phyloP scores from a whole-genome alignment of 2,329 filamentous ascomycete genomes.

The Calonectria pseudoturangicola region DNA sequence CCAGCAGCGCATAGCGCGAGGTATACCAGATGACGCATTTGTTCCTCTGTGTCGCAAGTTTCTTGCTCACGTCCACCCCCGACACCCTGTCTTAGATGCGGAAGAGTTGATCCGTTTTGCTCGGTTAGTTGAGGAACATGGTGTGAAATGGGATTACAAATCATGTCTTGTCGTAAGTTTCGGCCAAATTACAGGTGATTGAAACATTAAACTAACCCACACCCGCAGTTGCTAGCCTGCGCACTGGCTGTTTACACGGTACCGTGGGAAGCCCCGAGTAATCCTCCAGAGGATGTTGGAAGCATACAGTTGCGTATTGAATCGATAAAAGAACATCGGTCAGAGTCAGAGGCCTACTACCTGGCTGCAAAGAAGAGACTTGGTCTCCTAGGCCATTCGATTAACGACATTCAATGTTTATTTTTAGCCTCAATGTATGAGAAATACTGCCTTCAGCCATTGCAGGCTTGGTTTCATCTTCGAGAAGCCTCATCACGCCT shows the following conservation, averaged over 20 bases:
- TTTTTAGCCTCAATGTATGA: conserved; percentile 40
- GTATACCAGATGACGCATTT: conserved; percentile 36
- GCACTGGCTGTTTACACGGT: conserved; percentile 38
- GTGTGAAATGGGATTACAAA: conserved; percentile 40
- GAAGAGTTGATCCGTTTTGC: conserved; percentile 38
- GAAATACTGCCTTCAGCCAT: conserved; percentile 38
- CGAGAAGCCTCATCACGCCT: conserved; percentile 38
- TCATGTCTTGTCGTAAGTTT: conserved; percentile 41
- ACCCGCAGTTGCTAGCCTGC: conserved; percentile 35
- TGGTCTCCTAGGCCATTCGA: conserved; percentile 35
- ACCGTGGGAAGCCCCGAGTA: conserved; percentile 23
- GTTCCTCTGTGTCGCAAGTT: conserved; percentile 42
- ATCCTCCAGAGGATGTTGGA: neutral
- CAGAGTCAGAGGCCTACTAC: conserved; percentile 29
- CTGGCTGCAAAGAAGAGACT: conserved; percentile 40
- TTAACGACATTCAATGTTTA: conserved; percentile 39
- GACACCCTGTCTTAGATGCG: conserved; percentile 35
- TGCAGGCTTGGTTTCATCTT: conserved; percentile 38
- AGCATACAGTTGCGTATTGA: conserved; percentile 11
- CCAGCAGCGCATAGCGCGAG: neutral
- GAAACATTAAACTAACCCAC: neutral
- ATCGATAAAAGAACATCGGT: conserved; percentile 16
- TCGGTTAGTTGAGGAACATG: conserved; percentile 26
- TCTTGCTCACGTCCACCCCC: conserved; percentile 37
- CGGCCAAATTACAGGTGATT: too few species aligned